Percentiles rank a stretch among this genome's conserved stretches.
phyloP scores from a whole-genome alignment of 306 rosid genomes.

The Senna siamea region DNA sequence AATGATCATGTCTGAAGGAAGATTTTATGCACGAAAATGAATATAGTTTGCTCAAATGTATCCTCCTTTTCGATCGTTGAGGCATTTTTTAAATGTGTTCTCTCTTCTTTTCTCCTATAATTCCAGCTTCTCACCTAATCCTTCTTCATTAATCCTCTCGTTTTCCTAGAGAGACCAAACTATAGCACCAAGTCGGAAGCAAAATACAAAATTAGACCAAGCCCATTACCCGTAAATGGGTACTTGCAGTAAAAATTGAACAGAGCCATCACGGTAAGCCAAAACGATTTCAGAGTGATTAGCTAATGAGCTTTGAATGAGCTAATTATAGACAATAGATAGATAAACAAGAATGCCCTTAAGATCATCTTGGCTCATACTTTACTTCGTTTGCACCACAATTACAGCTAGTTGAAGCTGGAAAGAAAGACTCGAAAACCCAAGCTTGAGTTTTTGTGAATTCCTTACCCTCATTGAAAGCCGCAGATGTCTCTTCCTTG shows the following conservation, averaged over 20 bases:
- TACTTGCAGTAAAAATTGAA: constrained; percentile 36
- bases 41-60: constrained; percentile 72
- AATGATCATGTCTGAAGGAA: constrained; percentile 46
- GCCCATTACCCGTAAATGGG: constrained; percentile 47
- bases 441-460: constrained; percentile 30
- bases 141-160: constrained; percentile 8
- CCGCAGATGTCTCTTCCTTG: constrained; percentile 71
- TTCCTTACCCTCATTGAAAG: constrained; percentile 62
- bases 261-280: constrained; percentile 26
- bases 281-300: too few relatives aligned
- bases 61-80: constrained; percentile 50
- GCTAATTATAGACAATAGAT: constrained; percentile 2
- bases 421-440: constrained; percentile 27
- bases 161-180: too few relatives aligned
- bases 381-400: constrained; percentile 22
- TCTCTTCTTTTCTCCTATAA: constrained; percentile 35
- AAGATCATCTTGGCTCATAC: background rate
- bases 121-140: constrained; percentile 31
- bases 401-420: constrained; percentile 33
- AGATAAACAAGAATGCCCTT: constrained; percentile 23
- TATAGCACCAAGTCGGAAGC: too few relatives aligned
- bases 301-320: constrained; percentile 27
- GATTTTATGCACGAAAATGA: constrained; percentile 65
- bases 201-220: constrained; percentile 40
- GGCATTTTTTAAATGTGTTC: constrained; percentile 57